Evolutionary conservation across 371 early-diverging fungal genomes (phyloP), one percentile per base, ranked within the genome.

Genomic region (Lichtheimia corymbifera): DNA sequence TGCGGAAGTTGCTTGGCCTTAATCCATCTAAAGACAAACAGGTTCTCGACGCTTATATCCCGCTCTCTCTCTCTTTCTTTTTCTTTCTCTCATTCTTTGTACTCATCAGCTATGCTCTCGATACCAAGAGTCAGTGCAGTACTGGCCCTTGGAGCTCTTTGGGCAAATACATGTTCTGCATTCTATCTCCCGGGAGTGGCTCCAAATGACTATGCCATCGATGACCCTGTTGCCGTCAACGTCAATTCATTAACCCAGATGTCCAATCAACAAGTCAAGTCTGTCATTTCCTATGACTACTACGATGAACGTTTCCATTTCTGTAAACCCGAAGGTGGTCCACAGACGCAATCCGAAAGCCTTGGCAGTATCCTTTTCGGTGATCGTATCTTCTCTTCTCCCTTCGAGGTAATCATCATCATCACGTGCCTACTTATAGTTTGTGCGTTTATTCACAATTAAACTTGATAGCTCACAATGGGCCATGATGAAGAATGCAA

Each of bases 101-200:
- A 7, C 47, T 22, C 47, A 47, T 47, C 47, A 47, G 11, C 22
- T n/a, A 47, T 47, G 47, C 47, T 22, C 47, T 18, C 47, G 18
- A 47, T 47, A 47, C 47, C 47, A 22, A 47, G 47, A 47, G 47
- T 47, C 18, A 47, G 47, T n/a, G 2, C 47, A 1, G 47, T 47
- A n/a, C 47, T 47, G 18, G 47, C 47, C 14, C 47, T 47, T 5
- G 47, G 47, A 6, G n/a, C 47, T 47, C 22, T 47, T n/a, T 40
- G 27, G 49, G 15, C 22, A 12, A 42, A 24, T 13, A 44, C 62
- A 47, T 61, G 66, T 61, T 59, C 66, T 13, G 86, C 77, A 5
- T 95, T 96, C 74, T 97, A 97, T 64, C 78, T 97, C 35, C 97
- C 97, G 1, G 97, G 97, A 41, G 92, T 97, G 44, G 96, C 95